phyloP scores from a whole-genome alignment of 345 rosid species.

The Cochlearia excelsa region DNA sequence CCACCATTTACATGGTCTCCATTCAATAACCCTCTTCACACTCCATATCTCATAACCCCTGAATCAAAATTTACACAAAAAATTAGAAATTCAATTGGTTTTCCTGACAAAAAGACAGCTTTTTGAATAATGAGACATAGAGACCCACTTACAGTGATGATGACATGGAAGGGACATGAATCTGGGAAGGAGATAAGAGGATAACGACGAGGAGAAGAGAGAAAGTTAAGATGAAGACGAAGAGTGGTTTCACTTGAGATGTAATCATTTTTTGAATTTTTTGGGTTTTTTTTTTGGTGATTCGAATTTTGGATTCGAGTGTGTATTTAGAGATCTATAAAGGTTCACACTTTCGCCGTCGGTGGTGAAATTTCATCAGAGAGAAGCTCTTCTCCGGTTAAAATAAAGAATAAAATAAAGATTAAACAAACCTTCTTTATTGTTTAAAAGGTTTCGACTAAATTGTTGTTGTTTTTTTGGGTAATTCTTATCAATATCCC shows the following conservation, averaged over 20 bases:
- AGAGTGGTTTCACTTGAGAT: conserved; percentile 62
- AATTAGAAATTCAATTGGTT: too few species aligned
- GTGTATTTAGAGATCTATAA: conserved; percentile 24
- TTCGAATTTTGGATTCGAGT: too few species aligned
- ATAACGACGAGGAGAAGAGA: conserved; percentile 61
- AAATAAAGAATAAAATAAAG: not conserved
- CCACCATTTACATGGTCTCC: conserved; percentile 99
- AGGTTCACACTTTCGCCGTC: conserved; percentile 21
- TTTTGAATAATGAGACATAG: not conserved
- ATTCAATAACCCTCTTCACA: conserved; percentile 64
- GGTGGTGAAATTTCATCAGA: conserved; percentile 18
- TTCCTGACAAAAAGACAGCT: too few species aligned
- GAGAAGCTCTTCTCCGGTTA: conserved; percentile 5
- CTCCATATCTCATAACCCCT: conserved; percentile 69
- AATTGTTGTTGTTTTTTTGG: too few species aligned
- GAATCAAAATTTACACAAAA: conserved; percentile 25
- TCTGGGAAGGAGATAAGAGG: conserved; percentile 50
- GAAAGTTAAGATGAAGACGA: conserved; percentile 46
- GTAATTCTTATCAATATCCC: too few species aligned
- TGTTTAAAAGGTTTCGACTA: not conserved
- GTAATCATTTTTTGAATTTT: conserved; percentile 39
- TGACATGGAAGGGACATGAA: conserved; percentile 17
- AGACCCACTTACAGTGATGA: conserved; percentile 37
- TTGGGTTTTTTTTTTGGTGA: too few species aligned
- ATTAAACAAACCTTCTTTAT: not conserved